phyloP scores from a whole-genome alignment of 345 rosid genomes.

The Reutealis trisperma region DNA sequence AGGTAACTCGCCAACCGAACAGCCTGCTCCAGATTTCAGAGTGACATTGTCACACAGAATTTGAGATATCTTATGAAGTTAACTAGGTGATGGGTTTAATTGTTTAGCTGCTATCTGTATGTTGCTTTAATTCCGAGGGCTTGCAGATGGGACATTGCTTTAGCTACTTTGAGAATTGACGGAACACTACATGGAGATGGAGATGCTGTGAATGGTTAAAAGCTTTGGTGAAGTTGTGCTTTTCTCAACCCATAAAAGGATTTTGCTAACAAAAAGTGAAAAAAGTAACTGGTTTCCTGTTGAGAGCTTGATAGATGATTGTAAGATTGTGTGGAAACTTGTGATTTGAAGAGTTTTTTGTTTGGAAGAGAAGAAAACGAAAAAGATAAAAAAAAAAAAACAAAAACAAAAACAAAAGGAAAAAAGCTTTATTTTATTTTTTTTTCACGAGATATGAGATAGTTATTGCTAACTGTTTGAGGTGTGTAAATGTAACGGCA shows the following conservation, averaged over 20 bases:
- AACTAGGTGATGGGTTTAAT: background rate
- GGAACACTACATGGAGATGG: background rate
- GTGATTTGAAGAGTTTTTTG: no score
- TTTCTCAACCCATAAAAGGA: background rate
- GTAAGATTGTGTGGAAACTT: background rate
- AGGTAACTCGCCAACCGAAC: background rate
- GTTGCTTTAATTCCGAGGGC: background rate
- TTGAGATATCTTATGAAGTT: background rate
- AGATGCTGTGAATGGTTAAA: background rate
- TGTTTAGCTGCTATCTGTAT: background rate
- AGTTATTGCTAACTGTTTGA: background rate
- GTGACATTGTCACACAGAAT: background rate
- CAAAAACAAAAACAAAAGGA: no score
- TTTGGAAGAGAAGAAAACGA: background rate
- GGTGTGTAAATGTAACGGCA: slow-evolving; percentile 18
- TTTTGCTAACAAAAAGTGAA: background rate
- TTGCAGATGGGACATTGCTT: background rate
- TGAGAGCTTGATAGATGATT: background rate
- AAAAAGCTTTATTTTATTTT: background rate
- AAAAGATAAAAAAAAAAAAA: no score
- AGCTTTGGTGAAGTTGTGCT: background rate
- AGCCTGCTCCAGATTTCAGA: background rate
- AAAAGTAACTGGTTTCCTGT: background rate
- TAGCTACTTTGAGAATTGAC: background rate
- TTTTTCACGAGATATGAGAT: background rate